Conservation (phyloP, 1,284 basidiomycete genomes). For the Pseudozyma thailandica region DNA sequence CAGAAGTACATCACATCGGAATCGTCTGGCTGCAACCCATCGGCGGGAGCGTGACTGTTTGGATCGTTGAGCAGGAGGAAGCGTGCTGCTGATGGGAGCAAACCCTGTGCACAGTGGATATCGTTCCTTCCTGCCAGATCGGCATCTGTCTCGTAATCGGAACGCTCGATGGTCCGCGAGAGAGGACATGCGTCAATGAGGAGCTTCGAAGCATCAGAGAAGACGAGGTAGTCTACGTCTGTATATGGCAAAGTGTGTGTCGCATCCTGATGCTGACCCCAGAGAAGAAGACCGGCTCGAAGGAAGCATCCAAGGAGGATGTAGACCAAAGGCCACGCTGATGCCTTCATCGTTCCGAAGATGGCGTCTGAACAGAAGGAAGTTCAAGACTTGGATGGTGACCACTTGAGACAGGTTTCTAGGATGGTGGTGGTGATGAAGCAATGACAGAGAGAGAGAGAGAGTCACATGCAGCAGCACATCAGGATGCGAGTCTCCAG, state of each 20-base stretch:
- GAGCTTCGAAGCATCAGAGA: slow-evolving; percentile 81
- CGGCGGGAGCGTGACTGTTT: slow-evolving; percentile 24
- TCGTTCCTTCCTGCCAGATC: slow-evolving; percentile 48
- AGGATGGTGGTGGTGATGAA: slow-evolving; percentile 2
- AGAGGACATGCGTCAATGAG: slow-evolving; percentile 56
- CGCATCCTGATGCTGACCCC: slow-evolving; percentile 88
- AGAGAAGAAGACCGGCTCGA: slow-evolving; percentile 79
- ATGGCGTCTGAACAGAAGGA: background rate
- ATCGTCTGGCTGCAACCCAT: slow-evolving; percentile 30
- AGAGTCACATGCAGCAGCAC: background rate
- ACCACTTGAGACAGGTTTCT: background rate
- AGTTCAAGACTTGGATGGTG: background rate
- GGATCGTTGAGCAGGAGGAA: slow-evolving; percentile 72
- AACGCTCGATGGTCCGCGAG: slow-evolving; percentile 37
- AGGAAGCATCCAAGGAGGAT: slow-evolving; percentile 72
- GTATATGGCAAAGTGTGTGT: slow-evolving; percentile 90
- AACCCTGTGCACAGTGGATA: slow-evolving; percentile 55
- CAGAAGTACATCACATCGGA: slow-evolving; percentile 41
- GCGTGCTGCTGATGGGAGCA: slow-evolving; percentile 62
- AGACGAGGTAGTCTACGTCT: slow-evolving; percentile 95
- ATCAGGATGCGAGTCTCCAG: background rate
- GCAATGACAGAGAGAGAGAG: background rate
- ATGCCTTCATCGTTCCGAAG: slow-evolving; percentile 26
- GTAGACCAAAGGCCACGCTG: slow-evolving; percentile 35
- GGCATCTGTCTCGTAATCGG: slow-evolving; percentile 39